A percentile compares a stretch with the other conserved stretches of the same genome.
phyloP scores from a whole-genome alignment of 1,284 basidiomycete genomes.

The Ustilago trichophora region DNA sequence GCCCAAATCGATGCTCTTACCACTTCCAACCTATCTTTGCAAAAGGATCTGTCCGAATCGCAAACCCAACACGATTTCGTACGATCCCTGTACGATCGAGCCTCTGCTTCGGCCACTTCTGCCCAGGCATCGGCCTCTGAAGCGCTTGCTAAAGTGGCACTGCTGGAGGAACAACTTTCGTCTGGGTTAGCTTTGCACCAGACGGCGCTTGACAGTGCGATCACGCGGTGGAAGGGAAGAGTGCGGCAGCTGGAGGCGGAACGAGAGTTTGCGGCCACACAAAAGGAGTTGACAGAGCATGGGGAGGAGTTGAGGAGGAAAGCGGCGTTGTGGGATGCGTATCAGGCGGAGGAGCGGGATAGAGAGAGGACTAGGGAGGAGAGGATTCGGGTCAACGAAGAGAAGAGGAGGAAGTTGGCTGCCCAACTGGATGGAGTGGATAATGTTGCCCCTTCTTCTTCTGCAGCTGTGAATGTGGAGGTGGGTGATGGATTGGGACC shows the following conservation, averaged over 20 bases:
- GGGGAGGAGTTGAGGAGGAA: conserved; percentile 13
- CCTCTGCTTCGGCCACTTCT: conserved; percentile 4
- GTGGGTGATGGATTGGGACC: conserved; percentile 16
- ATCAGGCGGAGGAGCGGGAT: conserved; percentile 10
- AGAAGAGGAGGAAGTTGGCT: conserved; percentile 2
- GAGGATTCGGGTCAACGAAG: conserved; percentile 12
- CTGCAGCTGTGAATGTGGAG: no score
- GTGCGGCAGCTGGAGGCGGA: conserved; percentile 9
- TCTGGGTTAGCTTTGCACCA: conserved; percentile 24
- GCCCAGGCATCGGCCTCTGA: background rate
- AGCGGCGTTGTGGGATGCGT: conserved; percentile 31
- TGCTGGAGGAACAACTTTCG: conserved; percentile 10
- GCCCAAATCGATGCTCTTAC: conserved; percentile 7
- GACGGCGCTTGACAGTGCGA: background rate
- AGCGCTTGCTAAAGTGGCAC: background rate
- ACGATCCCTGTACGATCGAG: conserved; percentile 30
- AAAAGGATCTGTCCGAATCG: background rate
- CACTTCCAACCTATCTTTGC: background rate
- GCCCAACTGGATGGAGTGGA: background rate
- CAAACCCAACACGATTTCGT: conserved; percentile 40
- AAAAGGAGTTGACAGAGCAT: conserved; percentile 2
- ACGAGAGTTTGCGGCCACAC: background rate
- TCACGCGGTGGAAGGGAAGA: conserved; percentile 11
- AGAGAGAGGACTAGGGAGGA: conserved; percentile 5
- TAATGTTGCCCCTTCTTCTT: no score